These are phyloP conservation scores for Berkeleyomyces basicola DNA, from an alignment of 2,329 filamentous ascomycete genomes.

Conservation along the genomic window DNA sequence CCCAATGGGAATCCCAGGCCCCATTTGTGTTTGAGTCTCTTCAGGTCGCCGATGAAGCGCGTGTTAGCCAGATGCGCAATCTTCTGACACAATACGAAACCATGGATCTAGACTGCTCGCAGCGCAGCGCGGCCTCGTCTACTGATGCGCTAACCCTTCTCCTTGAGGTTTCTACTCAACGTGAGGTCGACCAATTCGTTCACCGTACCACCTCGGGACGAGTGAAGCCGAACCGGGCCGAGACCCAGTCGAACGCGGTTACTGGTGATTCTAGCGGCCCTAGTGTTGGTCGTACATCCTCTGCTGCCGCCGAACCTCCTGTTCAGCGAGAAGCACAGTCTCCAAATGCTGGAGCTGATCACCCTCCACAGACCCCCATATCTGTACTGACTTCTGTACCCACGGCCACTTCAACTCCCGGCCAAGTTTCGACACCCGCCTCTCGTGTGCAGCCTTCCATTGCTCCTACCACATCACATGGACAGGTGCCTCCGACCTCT, in stretches of 20 bases:
- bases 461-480: slow-evolving; percentile 9
- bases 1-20: slow-evolving; percentile 86
- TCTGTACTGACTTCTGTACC: slow-evolving; percentile 8
- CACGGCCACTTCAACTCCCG: slow-evolving; percentile 6
- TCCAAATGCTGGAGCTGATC: not conserved
- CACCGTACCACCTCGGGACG: slow-evolving; percentile 28
- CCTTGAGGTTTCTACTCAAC: slow-evolving; percentile 70
- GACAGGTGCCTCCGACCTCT: slow-evolving; percentile 5
- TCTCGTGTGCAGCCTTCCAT: slow-evolving; percentile 1
- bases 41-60: slow-evolving; percentile 76
- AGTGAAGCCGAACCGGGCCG: slow-evolving; percentile 13
- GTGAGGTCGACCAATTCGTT: slow-evolving; percentile 66
- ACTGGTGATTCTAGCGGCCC: not conserved
- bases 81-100: slow-evolving; percentile 85
- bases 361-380: slow-evolving; percentile 9
- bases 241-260: slow-evolving; percentile 15
- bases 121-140: slow-evolving; percentile 55
- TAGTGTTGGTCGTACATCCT: not conserved
- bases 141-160: slow-evolving; percentile 68
- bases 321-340: not conserved
- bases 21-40: slow-evolving; percentile 90
- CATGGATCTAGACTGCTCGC: slow-evolving; percentile 74
- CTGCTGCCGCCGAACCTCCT: not conserved
- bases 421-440: slow-evolving; percentile 8
- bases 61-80: slow-evolving; percentile 79